Evolutionary conservation across 169 alveolate genomes (phyloP).

Genomic region (Eimeria praecox): DNA sequence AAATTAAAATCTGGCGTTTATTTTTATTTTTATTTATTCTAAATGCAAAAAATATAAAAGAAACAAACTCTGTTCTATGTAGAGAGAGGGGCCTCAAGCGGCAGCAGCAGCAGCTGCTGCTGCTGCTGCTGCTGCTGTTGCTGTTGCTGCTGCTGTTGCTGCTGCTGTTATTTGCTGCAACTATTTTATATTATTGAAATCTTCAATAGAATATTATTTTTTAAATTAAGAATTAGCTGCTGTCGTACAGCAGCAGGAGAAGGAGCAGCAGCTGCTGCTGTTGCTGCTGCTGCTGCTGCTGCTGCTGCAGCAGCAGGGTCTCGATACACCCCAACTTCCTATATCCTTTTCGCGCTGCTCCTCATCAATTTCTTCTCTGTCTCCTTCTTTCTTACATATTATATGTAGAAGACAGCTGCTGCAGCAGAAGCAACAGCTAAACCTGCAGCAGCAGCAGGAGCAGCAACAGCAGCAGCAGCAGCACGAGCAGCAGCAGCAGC

Average conservation of each 20-base stretch:
- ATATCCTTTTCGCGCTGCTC: not conserved
- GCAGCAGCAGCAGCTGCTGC: not conserved
- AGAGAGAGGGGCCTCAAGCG: not conserved
- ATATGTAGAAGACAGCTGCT: constrained; percentile 26
- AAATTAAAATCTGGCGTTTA: no score
- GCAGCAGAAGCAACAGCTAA: not conserved
- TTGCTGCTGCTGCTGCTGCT: not conserved
- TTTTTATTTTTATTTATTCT: no score
- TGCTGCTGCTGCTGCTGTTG: constrained; percentile 45
- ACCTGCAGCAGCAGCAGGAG: constrained; percentile 21
- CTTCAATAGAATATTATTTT: not conserved
- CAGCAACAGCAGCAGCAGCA: constrained; percentile 25
- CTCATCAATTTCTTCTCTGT: not conserved
- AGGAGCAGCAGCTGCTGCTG: constrained; percentile 2
- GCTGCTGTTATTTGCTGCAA: not conserved
- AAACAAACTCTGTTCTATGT: no score
- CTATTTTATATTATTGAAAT: not conserved
- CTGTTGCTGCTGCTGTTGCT: constrained; percentile 19
- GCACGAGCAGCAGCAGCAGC: constrained; percentile 28
- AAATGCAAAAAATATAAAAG: no score
- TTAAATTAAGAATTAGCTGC: not conserved
- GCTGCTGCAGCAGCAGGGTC: constrained; percentile 44
- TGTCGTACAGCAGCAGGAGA: not conserved
- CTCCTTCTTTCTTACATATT: not conserved
- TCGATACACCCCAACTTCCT: not conserved